Evolutionary conservation across 176 grass and related monocot species (phyloP).

Genomic region (Phoenix roebelenii): DNA sequence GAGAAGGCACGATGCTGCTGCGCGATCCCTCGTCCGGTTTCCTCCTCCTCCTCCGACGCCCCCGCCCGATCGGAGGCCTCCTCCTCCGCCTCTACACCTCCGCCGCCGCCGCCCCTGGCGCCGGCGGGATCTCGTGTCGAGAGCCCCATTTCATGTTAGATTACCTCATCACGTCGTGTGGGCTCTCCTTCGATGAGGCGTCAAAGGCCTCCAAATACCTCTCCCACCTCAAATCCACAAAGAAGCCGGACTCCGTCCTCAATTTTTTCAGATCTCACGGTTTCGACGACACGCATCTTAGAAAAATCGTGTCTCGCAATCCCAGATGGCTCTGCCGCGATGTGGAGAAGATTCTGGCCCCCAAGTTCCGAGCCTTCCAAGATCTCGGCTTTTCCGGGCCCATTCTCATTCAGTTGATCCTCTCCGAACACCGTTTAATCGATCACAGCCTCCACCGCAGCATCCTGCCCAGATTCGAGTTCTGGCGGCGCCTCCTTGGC

Average conservation of each 20-base stretch:
- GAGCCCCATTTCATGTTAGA: conserved; percentile 30
- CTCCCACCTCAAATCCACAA: conserved; percentile 18
- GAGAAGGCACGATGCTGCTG: too few species aligned
- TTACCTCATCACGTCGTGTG: conserved; percentile 43
- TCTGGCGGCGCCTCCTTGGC: background rate
- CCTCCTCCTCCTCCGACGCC: too few species aligned
- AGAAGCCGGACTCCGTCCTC: conserved; percentile 9
- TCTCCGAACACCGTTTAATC: background rate
- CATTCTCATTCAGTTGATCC: background rate
- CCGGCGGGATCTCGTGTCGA: background rate
- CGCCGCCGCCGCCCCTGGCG: background rate
- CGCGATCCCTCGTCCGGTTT: too few species aligned
- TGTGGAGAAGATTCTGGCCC: background rate
- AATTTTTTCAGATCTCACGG: conserved; percentile 13
- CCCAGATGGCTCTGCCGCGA: background rate
- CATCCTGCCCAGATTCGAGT: conserved; percentile 1
- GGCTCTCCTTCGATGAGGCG: conserved; percentile 23
- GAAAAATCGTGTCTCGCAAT: background rate
- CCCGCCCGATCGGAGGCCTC: background rate
- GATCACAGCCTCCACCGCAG: background rate
- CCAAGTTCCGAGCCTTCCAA: background rate
- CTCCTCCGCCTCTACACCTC: background rate
- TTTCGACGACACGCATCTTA: background rate
- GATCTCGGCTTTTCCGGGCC: background rate
- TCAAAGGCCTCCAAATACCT: conserved; percentile 23